A percentile compares a stretch with the other conserved stretches of the same genome.
These are phyloP conservation scores for Eudorina sp. DNA, from an alignment of 139 green algal species.

Conservation along the genomic window DNA sequence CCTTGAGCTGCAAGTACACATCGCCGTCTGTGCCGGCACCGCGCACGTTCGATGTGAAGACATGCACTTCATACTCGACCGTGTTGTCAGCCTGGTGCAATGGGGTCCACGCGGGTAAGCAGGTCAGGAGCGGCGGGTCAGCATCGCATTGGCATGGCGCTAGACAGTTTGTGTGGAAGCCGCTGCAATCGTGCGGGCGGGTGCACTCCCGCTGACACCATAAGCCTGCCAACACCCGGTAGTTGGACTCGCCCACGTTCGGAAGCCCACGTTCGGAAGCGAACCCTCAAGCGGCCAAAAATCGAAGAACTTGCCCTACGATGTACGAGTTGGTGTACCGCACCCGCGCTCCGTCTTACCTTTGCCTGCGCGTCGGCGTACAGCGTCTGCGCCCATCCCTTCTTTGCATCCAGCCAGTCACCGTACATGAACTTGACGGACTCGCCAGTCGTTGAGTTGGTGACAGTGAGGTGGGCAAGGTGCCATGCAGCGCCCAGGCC, in stretches of 20 bases:
- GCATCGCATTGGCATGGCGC: too few species aligned
- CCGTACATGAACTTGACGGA: constrained; percentile 57
- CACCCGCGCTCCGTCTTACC: not conserved
- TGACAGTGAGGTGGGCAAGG: constrained; percentile 62
- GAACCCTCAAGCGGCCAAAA: too few species aligned
- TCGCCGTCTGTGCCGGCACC: constrained; percentile 54
- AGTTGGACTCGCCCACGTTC: too few species aligned
- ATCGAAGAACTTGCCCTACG: too few species aligned
- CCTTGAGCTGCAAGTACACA: constrained; percentile 53
- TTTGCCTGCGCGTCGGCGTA: constrained; percentile 23
- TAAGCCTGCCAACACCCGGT: too few species aligned
- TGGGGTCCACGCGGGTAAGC: not conserved
- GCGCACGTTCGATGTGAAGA: constrained; percentile 65
- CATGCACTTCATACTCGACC: constrained; percentile 61
- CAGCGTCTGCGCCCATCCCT: constrained; percentile 64
- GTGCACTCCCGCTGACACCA: too few species aligned
- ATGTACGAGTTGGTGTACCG: not conserved
- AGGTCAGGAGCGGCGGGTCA: not conserved
- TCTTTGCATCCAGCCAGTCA: constrained; percentile 65
- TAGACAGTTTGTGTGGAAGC: too few species aligned
- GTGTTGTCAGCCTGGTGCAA: constrained; percentile 7
- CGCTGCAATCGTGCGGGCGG: too few species aligned
- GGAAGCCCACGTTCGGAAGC: too few species aligned
- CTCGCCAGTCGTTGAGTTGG: constrained; percentile 53
- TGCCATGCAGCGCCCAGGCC: constrained; percentile 71